Percentiles rank a stretch among this genome's conserved stretches.
Evolutionary conservation across 2,329 filamentous ascomycete species (phyloP).

Genomic region (Colletotrichum tamarilloi): DNA sequence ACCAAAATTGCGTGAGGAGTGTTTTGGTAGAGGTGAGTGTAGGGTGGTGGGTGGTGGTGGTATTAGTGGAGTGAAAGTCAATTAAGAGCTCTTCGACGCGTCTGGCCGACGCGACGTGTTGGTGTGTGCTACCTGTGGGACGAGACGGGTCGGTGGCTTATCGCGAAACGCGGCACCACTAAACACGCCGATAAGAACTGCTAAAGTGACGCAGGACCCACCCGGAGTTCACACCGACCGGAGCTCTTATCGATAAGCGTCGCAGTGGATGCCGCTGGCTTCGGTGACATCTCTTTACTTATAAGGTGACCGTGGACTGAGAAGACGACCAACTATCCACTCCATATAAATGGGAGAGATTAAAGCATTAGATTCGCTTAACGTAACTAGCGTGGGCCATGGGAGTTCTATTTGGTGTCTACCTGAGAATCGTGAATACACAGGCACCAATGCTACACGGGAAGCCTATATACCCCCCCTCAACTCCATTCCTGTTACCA

Average conservation of each 20-base stretch:
- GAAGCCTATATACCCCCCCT: no score
- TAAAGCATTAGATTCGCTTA: no score
- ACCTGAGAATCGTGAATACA: no score
- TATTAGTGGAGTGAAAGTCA: slow-evolving; percentile 24
- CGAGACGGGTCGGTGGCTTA: slow-evolving; percentile 19
- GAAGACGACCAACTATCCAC: neutral
- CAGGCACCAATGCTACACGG: no score
- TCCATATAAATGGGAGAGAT: no score
- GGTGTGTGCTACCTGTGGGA: neutral
- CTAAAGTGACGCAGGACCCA: neutral
- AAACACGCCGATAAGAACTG: slow-evolving; percentile 31
- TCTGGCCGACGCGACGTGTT: slow-evolving; percentile 31
- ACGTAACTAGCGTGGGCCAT: no score
- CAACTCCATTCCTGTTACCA: no score
- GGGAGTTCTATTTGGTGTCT: no score
- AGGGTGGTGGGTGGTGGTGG: neutral
- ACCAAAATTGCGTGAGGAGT: slow-evolving; percentile 31
- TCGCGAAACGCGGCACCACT: slow-evolving; percentile 25
- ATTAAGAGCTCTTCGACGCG: slow-evolving; percentile 34
- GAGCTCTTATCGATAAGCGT: slow-evolving; percentile 12
- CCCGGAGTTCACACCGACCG: neutral
- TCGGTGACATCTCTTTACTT: neutral
- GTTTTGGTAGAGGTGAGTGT: slow-evolving; percentile 16
- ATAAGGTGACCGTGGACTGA: neutral
- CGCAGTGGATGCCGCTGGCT: neutral